Evolutionary conservation across 2,329 filamentous ascomycete species (phyloP), one percentile per base, ranked within the genome.

Genomic region (Lasiodiplodia hormozganensis): DNA sequence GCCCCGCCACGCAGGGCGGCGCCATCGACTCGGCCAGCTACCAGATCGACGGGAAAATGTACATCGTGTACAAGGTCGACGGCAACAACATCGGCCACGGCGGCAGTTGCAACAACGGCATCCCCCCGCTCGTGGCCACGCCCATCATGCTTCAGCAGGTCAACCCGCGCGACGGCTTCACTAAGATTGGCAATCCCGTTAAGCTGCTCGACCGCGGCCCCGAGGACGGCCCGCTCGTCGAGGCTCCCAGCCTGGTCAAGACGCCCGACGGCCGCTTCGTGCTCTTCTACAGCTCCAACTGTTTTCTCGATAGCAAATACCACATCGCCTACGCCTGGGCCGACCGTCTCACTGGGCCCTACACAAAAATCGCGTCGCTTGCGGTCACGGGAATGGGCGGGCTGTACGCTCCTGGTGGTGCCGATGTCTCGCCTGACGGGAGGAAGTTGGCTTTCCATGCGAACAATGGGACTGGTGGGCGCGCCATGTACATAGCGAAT

Each of bases 41-140:
- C 76, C 72, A 78, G 10, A 74, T 75, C 11, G 82, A 85, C 49
- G 86, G 85, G 31, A 82, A 76, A 36, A 83, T 84, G 4, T 91
- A 89, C 74, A 82, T 91, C 4, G 78, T 86, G 8, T 92, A 89
- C 80, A 92, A 91, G 76, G 81, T 90, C 31, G 89, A 92, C 76
- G 89, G 89, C 43, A 90, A 90, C 76, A 82, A 81, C 68, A 76
- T 85, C 52, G 82, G 82, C n/a, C 2, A 69, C 34, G 82, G 83
- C 40, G 84, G 84, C 3, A 76, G 78, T 68, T 85, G 84, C 73
- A 79, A 78, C 52, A 86, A 85, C 70, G 80, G 75, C 21, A 76
- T 81, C 16, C 74, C 76, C 23, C 82, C 82, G 12, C 40, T 70
- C 28, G 72, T 75, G 12, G 68, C 79, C 16, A 90, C 88, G 51